Conservation (phyloP, 1,139 yeast genomes). For the Debaryomyces nepalensis region DNA sequence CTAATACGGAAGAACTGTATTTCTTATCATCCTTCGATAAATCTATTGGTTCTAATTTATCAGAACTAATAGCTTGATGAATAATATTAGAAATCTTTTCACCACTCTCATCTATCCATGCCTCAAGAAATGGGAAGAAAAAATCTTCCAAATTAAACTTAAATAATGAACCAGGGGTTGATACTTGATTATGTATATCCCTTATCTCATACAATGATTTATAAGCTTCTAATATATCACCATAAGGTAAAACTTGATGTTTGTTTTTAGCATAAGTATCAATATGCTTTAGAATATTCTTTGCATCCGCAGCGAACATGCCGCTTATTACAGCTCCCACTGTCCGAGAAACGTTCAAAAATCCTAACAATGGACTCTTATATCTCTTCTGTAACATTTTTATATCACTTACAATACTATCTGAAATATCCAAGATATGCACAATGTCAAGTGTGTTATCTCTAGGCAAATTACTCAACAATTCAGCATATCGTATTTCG, state of each 20-base stretch:
- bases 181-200: conserved; percentile 56
- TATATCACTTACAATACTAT: conserved; percentile 55
- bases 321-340: conserved; percentile 61
- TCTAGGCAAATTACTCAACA: conserved; percentile 64
- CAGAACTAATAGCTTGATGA: conserved; percentile 57
- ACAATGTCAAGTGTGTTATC: conserved; percentile 60
- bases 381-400: conserved; percentile 62
- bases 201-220: conserved; percentile 59
- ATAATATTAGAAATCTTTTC: conserved; percentile 55
- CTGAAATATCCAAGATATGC: conserved; percentile 66
- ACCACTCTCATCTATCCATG: conserved; percentile 61
- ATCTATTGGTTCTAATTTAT: conserved; percentile 59
- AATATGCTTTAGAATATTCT: conserved; percentile 62
- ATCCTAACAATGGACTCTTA: conserved; percentile 63
- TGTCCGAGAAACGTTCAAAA: conserved; percentile 56
- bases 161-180: conserved; percentile 39
- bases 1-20: conserved; percentile 62
- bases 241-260: conserved; percentile 50
- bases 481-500: conserved; percentile 61
- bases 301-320: conserved; percentile 67
- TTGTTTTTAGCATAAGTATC: conserved; percentile 45
- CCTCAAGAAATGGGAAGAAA: conserved; percentile 60
- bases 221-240: conserved; percentile 67
- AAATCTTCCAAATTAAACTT: conserved; percentile 62
- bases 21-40: conserved; percentile 41